Evolutionary conservation across 2,329 filamentous ascomycete genomes (phyloP).

Genomic region (Ophiostoma sp.): DNA sequence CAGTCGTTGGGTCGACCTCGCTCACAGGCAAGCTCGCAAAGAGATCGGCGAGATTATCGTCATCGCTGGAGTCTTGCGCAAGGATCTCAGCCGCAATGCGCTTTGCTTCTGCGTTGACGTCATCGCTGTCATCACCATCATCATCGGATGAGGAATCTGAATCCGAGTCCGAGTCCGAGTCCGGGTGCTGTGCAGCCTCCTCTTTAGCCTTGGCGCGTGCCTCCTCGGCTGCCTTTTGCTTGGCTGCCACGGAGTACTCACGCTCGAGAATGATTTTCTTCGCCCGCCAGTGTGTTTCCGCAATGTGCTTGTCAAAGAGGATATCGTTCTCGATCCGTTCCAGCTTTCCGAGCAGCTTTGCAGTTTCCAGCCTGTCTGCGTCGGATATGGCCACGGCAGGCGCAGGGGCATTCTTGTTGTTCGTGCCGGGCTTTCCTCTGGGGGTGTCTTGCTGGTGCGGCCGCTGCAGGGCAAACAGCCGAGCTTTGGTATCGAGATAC

Average conservation of each 20-base stretch:
- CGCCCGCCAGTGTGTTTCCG: conserved; percentile 60
- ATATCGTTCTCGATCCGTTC: conserved; percentile 71
- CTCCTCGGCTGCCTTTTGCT: conserved; percentile 37
- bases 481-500: conserved; percentile 70
- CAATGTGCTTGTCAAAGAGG: conserved; percentile 63
- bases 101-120: conserved; percentile 53
- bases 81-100: conserved; percentile 55
- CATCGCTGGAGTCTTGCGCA: conserved; percentile 50
- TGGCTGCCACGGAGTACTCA: conserved; percentile 46
- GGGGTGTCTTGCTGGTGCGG: conserved; percentile 42
- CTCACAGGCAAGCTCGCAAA: conserved; percentile 58
- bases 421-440: conserved; percentile 34
- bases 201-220: conserved; percentile 30
- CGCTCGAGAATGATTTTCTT: conserved; percentile 57
- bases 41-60: conserved; percentile 50
- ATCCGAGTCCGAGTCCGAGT: conserved; percentile 30
- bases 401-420: neutral
- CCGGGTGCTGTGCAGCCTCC: conserved; percentile 27
- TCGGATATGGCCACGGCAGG: conserved; percentile 17
- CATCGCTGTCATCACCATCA: conserved; percentile 35
- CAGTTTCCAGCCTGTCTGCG: conserved; percentile 45
- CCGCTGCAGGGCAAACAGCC: conserved; percentile 58
- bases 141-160: conserved; percentile 28
- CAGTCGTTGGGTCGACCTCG: conserved; percentile 53
- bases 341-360: conserved; percentile 67